Evolutionary conservation across 2,329 filamentous ascomycete species (phyloP).

Genomic region (Diaporthe amygdali): DNA sequence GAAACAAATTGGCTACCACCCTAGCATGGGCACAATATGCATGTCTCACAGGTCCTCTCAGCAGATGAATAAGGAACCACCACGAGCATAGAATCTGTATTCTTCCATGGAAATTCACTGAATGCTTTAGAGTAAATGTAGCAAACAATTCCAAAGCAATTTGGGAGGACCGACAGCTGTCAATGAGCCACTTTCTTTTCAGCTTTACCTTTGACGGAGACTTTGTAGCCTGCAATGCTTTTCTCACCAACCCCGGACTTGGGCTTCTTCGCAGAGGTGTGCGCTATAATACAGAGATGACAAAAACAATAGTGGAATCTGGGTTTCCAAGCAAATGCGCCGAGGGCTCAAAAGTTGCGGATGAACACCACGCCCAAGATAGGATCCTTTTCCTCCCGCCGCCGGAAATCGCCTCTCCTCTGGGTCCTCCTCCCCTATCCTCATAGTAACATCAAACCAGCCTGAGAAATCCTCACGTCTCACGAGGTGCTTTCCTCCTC

Average conservation of each 20-base stretch:
- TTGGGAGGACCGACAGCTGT: neutral
- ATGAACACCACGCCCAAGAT: neutral
- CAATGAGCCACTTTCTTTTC: neutral
- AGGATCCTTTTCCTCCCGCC: neutral
- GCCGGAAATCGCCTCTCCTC: neutral
- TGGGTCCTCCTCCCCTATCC: neutral
- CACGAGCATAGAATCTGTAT: neutral
- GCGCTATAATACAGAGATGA: conserved; percentile 10
- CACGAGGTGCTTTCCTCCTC: conserved; percentile 27
- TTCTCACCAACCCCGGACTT: neutral
- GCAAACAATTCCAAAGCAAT: neutral
- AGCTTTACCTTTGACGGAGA: neutral
- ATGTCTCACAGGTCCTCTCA: too few species aligned
- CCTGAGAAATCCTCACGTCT: neutral
- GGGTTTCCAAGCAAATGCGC: neutral
- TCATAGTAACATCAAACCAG: neutral
- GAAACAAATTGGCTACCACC: conserved; percentile 2
- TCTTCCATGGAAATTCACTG: neutral
- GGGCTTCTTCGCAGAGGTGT: neutral
- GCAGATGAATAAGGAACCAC: neutral
- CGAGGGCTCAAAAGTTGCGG: neutral
- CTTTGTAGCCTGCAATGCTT: neutral
- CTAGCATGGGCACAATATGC: neutral
- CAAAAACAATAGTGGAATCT: neutral
- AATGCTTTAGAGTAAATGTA: neutral